phyloP scores from a whole-genome alignment of 2,329 filamentous ascomycete species.

The Fusarium sp. region DNA sequence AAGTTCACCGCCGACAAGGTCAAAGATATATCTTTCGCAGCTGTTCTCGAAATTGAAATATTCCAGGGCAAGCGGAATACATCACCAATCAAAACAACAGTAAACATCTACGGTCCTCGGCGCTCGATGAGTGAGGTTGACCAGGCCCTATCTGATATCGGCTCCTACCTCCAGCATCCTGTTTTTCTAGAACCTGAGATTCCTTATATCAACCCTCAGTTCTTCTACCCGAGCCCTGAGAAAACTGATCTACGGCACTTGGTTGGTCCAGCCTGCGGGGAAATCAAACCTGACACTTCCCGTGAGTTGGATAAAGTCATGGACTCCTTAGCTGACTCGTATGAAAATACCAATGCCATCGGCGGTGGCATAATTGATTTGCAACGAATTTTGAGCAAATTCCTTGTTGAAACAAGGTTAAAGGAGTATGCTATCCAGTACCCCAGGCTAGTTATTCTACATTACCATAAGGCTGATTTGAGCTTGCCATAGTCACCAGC shows the following conservation, averaged over 20 bases:
- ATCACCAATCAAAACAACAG: accelerated
- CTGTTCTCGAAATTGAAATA: accelerated
- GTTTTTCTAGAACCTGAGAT: neutral
- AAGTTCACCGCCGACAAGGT: accelerated
- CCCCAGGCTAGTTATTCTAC: accelerated
- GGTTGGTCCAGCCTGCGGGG: neutral
- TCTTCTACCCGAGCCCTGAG: neutral
- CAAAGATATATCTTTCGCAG: neutral
- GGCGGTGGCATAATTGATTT: neutral
- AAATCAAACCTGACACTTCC: accelerated
- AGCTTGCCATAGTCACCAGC: neutral
- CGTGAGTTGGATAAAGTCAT: neutral
- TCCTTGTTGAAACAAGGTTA: neutral
- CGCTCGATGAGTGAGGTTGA: neutral
- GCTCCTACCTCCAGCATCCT: slow-evolving; percentile 4
- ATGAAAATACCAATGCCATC: accelerated
- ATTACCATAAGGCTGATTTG: neutral
- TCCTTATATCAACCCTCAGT: neutral
- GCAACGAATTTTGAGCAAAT: accelerated
- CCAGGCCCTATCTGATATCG: accelerated
- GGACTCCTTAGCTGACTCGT: neutral
- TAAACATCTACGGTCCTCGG: neutral
- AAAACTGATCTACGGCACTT: neutral
- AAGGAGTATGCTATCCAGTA: neutral
- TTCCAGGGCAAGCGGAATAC: neutral